Base-by-base conservation (phyloP, 1,139 yeast species). In the Suhomyces taliae region DNA sequence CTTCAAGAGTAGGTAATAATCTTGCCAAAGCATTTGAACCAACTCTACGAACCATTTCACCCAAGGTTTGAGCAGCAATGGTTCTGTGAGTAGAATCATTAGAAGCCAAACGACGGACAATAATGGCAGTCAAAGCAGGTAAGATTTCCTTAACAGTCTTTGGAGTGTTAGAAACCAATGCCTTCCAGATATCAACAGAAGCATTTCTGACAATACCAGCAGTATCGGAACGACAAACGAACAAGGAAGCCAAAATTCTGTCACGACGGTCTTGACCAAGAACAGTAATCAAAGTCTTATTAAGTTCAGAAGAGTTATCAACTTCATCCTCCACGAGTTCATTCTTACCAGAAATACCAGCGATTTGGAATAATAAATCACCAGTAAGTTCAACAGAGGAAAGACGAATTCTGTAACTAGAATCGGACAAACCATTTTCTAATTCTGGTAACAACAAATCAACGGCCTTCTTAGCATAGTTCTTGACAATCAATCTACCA, bases 331-430 rank as follows among this genome's bases (percentile, higher is more conserved):
- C 90, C 36, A 76, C 67, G 54, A 84, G 76, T 57, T 82, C 91
- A 61, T 75, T 81, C 64, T 74, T 82, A 54, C 85, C 84, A 40
- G 87, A 80, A 55, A 91, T 85, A 67, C 99, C 99, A 40, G 97
- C 87, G 57, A 93, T 86, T 73, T 93, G 96, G 83, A 88, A 91
- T 57, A 95, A 76, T 61, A 95, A 76, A 59, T 95, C 99, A 56
- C 99, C 99, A n/a, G 97, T 86, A 58, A 95, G 87, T 69, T 91
- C 97, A 45, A 93, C 95, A 34, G 97, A 90, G 2, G 97, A 87
- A 52, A 91, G 76, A 67, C 99, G 84, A 62, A 95, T 93, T 64
- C 98, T 84, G 69, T 89, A 82, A 60, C 84, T 87, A 53, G 78
- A 72, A 65, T 90, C 96, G 44, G 91, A 82, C 64, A 95, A 75